phyloP scores from a whole-genome alignment of 73 alveolate species.

The Paramecium pentaurelia region DNA sequence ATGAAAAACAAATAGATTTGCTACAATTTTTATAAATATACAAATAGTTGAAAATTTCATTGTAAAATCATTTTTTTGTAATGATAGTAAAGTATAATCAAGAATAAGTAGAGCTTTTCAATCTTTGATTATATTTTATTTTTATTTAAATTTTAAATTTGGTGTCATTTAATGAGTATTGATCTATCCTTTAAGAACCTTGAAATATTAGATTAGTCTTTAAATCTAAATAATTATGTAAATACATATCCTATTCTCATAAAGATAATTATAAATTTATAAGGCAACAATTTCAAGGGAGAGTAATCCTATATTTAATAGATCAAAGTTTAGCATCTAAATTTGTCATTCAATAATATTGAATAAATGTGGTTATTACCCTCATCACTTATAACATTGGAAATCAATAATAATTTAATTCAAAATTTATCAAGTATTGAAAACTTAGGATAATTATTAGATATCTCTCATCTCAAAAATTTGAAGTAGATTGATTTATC shows the following conservation, averaged over 20 bases:
- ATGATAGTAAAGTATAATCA: background rate
- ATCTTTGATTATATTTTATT: background rate
- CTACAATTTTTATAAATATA: background rate
- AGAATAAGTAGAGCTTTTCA: background rate
- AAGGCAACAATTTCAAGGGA: constrained; percentile 2
- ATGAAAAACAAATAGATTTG: background rate
- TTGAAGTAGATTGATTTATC: background rate
- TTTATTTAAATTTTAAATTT: constrained; percentile 16
- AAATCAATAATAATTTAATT: background rate
- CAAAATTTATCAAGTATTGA: background rate
- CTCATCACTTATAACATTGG: background rate
- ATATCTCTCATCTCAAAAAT: constrained; percentile 28
- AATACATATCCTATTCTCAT: background rate
- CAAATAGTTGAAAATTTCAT: background rate
- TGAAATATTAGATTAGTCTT: background rate
- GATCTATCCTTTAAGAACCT: constrained; percentile 21
- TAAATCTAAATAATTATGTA: background rate
- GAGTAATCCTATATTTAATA: background rate
- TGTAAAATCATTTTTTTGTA: background rate
- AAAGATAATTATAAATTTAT: background rate
- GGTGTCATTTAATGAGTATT: background rate
- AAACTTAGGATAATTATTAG: background rate
- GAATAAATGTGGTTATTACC: constrained; percentile 34
- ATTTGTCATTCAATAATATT: background rate
- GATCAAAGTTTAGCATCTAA: background rate